A percentile compares a stretch with the other conserved stretches of the same genome.
These are phyloP conservation scores for Amanita thiersii DNA, from an alignment of 768 basidiomycete genomes.

Conservation along the genomic window DNA sequence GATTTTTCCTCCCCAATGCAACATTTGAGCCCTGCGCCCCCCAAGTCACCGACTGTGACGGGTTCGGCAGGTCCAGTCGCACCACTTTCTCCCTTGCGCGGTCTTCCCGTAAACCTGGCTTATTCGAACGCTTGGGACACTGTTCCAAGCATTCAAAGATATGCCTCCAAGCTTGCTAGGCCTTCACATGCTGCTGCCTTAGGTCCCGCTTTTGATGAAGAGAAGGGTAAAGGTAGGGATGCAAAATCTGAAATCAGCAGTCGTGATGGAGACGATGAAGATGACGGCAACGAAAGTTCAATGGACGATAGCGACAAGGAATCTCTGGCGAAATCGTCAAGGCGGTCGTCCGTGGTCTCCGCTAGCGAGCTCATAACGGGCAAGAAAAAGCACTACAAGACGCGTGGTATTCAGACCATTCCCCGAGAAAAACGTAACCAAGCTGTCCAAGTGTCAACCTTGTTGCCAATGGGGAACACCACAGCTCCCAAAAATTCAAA, in stretches of 20 bases:
- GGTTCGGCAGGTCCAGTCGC: conserved; percentile 27
- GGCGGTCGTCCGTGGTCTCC: conserved; percentile 27
- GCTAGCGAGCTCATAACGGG: conserved; percentile 26
- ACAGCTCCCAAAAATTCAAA: conserved; percentile 7
- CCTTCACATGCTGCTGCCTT: conserved; percentile 32
- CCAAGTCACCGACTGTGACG: conserved; percentile 26
- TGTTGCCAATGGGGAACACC: no score
- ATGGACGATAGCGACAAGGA: conserved; percentile 31
- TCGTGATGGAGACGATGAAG: conserved; percentile 77
- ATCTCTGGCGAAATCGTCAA: conserved; percentile 20
- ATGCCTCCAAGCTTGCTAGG: conserved; percentile 53
- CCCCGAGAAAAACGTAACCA: conserved; percentile 43
- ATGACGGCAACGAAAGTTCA: conserved; percentile 57
- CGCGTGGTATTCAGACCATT: conserved; percentile 66
- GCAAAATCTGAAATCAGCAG: conserved; percentile 60
- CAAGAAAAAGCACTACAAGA: conserved; percentile 49
- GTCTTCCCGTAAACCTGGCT: conserved; percentile 48
- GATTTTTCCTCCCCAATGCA: conserved; percentile 46
- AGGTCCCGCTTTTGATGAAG: conserved; percentile 43
- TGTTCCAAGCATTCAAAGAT: conserved; percentile 71
- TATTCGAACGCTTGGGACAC: conserved; percentile 84
- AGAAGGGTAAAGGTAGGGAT: conserved; percentile 36
- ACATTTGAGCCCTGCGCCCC: conserved; percentile 26
- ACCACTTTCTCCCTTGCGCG: conserved; percentile 34
- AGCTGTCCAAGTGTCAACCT: conserved; percentile 48